Conservation (phyloP, 257 asterid species). For the Solanum dulcamara region DNA sequence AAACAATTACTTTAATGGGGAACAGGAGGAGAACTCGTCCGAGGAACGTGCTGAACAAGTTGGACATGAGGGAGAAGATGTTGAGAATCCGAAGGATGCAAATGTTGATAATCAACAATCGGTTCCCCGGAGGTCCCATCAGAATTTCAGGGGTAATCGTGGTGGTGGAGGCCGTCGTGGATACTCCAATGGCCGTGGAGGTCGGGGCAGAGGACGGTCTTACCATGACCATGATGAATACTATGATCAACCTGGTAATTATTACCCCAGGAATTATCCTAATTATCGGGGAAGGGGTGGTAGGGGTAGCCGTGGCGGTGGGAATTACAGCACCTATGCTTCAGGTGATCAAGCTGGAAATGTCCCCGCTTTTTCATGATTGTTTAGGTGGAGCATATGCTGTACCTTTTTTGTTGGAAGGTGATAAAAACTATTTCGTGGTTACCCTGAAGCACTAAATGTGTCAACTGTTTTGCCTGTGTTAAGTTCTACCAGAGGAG, state of each 20-base stretch:
- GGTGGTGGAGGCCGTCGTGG: constrained; percentile 33
- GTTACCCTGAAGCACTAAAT: background rate
- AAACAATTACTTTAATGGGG: background rate
- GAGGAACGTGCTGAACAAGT: background rate
- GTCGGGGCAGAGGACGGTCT: constrained; percentile 23
- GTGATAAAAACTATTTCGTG: background rate
- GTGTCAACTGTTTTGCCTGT: background rate
- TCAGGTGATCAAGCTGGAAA: constrained; percentile 9
- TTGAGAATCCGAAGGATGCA: constrained; percentile 14
- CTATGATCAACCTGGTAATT: constrained; percentile 38
- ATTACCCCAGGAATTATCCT: constrained; percentile 21
- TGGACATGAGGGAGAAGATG: background rate
- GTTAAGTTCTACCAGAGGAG: background rate
- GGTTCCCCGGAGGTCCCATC: constrained; percentile 19
- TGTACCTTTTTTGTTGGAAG: background rate
- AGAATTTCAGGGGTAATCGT: constrained; percentile 39
- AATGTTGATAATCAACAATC: constrained; percentile 15
- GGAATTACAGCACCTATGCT: constrained; percentile 19
- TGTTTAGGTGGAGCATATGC: background rate
- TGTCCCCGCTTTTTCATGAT: constrained; percentile 30
- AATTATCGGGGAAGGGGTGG: constrained; percentile 53
- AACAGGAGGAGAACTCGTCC: background rate
- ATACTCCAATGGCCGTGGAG: constrained; percentile 10
- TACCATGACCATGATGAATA: constrained; percentile 28
- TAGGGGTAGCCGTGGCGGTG: constrained; percentile 33